These are phyloP conservation scores for Elaeis guineensis DNA, from an alignment of 176 grass and related monocot genomes.

Conservation along the genomic window DNA sequence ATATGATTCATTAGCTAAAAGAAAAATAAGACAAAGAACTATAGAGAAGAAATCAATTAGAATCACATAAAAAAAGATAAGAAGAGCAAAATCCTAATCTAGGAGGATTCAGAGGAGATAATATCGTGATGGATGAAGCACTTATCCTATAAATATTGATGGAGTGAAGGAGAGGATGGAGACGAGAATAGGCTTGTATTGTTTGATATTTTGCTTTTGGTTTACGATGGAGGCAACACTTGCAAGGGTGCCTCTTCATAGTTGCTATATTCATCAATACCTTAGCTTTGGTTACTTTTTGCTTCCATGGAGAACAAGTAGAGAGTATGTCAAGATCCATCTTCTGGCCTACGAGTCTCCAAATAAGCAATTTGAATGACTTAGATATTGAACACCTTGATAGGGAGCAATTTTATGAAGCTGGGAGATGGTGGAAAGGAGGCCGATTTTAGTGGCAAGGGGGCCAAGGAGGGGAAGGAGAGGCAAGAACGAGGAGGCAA, in stretches of 20 bases:
- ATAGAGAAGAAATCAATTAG: not conserved
- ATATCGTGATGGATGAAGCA: conserved; percentile 91
- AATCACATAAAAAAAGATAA: not conserved
- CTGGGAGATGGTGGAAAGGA: too few species aligned
- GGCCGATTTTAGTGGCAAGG: too few species aligned
- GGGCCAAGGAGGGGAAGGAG: too few species aligned
- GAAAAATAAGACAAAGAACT: too few species aligned
- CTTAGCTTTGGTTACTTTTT: not conserved
- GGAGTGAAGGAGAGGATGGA: conserved; percentile 60
- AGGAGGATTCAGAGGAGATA: not conserved
- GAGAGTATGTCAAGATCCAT: too few species aligned
- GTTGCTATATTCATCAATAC: not conserved
- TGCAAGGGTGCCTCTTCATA: conserved; percentile 71
- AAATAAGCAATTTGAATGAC: too few species aligned
- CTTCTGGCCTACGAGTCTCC: too few species aligned
- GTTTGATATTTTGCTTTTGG: conserved; percentile 90
- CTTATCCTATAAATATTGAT: conserved; percentile 73
- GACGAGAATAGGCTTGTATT: conserved; percentile 86
- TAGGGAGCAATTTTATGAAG: too few species aligned
- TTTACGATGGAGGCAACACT: conserved; percentile 61
- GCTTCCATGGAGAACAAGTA: not conserved
- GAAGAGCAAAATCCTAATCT: not conserved
- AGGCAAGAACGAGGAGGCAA: too few species aligned
- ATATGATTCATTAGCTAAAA: too few species aligned
- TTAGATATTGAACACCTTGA: too few species aligned